Evolutionary conservation across 345 rosid genomes (phyloP).

Genomic region (Populus simonii): DNA sequence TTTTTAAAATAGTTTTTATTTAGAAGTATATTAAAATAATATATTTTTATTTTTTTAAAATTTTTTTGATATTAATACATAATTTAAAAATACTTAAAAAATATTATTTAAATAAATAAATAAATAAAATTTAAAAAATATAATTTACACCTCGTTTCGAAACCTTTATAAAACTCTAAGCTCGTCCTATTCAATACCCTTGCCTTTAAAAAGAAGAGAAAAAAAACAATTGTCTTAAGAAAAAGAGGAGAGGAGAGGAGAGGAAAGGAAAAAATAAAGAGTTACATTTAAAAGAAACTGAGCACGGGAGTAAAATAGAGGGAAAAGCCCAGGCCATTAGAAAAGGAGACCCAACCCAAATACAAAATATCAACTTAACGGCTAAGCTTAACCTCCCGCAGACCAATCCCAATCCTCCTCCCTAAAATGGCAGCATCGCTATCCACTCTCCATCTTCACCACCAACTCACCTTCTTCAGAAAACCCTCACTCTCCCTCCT

Average conservation of each 20-base stretch:
- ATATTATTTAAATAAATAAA: too few relatives aligned
- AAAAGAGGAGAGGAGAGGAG: rapidly evolving
- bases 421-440: slow-evolving; percentile 31
- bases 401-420: not conserved
- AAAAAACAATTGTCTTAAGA: too few relatives aligned
- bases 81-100: too few relatives aligned
- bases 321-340: not conserved
- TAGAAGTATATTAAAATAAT: too few relatives aligned
- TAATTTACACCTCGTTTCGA: too few relatives aligned
- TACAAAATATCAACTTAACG: not conserved
- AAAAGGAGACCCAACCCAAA: not conserved
- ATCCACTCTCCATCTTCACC: slow-evolving; percentile 26
- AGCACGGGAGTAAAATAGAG: not conserved
- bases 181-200: too few relatives aligned
- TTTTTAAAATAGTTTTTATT: too few relatives aligned
- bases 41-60: too few relatives aligned
- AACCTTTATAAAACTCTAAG: too few relatives aligned
- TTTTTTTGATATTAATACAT: too few relatives aligned
- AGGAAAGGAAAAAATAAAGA: not conserved
- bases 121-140: too few relatives aligned
- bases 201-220: too few relatives aligned
- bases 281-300: not conserved
- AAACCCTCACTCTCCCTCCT: slow-evolving; percentile 30
- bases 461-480: slow-evolving; percentile 34
- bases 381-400: not conserved